These are phyloP conservation scores for Populus hybrid DNA, from an alignment of 441 rosid species.

Conservation along the genomic window DNA sequence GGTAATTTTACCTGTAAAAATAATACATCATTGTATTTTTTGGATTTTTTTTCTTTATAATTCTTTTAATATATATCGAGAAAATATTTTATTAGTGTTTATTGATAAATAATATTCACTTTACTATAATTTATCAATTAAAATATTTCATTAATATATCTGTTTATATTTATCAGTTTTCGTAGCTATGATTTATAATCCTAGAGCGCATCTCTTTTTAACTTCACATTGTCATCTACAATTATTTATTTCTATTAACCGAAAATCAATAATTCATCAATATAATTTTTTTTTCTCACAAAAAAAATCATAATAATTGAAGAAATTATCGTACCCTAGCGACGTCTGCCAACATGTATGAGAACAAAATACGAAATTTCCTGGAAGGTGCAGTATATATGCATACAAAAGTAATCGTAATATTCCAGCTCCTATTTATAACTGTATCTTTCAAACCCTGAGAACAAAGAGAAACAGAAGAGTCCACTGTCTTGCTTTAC, in stretches of 20 bases:
- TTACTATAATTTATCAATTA: too few species aligned
- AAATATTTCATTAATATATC: too few species aligned
- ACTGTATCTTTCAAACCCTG: background rate
- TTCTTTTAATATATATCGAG: too few species aligned
- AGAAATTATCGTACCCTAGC: background rate
- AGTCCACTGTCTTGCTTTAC: background rate
- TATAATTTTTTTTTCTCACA: too few species aligned
- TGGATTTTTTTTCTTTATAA: too few species aligned
- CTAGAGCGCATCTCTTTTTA: too few species aligned
- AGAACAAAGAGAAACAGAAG: background rate
- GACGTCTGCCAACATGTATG: background rate
- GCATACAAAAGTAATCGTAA: too few species aligned
- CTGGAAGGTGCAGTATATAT: slow-evolving; percentile 15
- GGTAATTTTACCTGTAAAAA: too few species aligned
- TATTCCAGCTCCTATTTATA: slow-evolving; percentile 20
- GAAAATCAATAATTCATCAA: background rate
- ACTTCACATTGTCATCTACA: background rate
- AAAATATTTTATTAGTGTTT: too few species aligned
- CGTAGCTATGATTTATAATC: too few species aligned
- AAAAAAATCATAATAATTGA: background rate
- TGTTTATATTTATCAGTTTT: too few species aligned
- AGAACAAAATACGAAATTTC: slow-evolving; percentile 29
- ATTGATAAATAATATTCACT: too few species aligned
- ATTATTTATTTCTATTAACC: background rate
- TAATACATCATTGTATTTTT: rapidly evolving